Conservation (phyloP, 768 basidiomycete species). For the Tylopilus vinaceipallidus region DNA sequence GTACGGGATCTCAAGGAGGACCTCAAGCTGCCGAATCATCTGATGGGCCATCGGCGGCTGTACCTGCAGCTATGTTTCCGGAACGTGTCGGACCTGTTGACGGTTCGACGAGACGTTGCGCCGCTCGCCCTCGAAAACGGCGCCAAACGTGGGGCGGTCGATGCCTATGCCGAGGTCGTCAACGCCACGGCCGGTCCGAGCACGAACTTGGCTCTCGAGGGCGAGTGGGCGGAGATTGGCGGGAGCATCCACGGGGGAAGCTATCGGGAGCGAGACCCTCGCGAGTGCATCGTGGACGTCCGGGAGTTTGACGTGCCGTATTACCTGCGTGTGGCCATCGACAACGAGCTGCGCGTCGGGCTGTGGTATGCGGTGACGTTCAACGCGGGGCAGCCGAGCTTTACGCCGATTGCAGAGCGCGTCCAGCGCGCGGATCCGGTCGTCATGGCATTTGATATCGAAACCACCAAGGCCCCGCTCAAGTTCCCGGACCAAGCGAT, state of each 20-base stretch:
- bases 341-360: constrained; percentile 95
- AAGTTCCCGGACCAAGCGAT: constrained; percentile 96
- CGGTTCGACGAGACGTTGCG: constrained; percentile 83
- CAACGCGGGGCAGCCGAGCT: constrained; percentile 71
- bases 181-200: constrained; percentile 67
- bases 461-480: constrained; percentile 98
- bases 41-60: constrained; percentile 89
- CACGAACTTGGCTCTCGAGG: constrained; percentile 69
- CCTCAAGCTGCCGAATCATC: constrained; percentile 91
- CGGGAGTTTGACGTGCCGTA: constrained; percentile 97
- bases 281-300: constrained; percentile 89
- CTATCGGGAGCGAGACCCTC: constrained; percentile 72
- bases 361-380: constrained; percentile 96
- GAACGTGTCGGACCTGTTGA: constrained; percentile 89
- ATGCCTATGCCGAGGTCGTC: constrained; percentile 96
- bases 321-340: constrained; percentile 98
- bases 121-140: constrained; percentile 89
- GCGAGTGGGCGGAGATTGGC: constrained; percentile 53
- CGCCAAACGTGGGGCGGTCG: constrained; percentile 91
- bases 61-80: constrained; percentile 88
- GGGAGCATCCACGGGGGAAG: constrained; percentile 37
- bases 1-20: constrained; percentile 88
- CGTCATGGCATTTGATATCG: constrained; percentile 99
- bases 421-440: constrained; percentile 99
- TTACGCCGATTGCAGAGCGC: constrained; percentile 71